Base-by-base conservation (phyloP, 1,139 yeast species). In the Geotrichum australiense region DNA sequence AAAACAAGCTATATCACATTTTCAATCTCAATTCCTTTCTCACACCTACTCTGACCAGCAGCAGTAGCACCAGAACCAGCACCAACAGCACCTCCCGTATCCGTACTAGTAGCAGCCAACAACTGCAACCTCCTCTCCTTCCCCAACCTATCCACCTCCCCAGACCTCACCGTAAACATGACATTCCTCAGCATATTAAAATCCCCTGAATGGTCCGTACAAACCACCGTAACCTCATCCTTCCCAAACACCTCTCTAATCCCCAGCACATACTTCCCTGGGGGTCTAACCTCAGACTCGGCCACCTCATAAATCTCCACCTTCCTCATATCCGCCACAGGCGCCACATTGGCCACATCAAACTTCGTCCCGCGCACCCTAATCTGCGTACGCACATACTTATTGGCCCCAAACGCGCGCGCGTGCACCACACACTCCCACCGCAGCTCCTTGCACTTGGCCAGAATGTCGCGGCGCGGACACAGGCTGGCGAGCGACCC, bases 401-500 rank as follows among this genome's bases (percentile, higher is more conserved):
- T n/a, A n/a, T n/a, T n/a, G n/a, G n/a, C n/a, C n/a, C n/a, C n/a
- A n/a, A n/a, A n/a, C n/a, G n/a, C n/a, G n/a, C n/a, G n/a, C n/a
- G n/a, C n/a, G n/a, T n/a, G 18, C 19, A 29, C 32, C 7, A 8
- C 8, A 15, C 32, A 29, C 32, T 5, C 18, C 32, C 32, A 29
- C 14, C 18, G 8, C 5, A 29, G 6, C 32, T 29, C 20, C 6
- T 19, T 14, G 11, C 18, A 21, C 8, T 21, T 21, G 4, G 11
- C 20, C 32, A 34, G 18, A 23, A 34, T 34, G n/a, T 34, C 37
- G 21, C 37, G 37, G 23, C 37, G 37, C 14, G 37, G 43, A 35
- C 49, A 47, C 26, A 52, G 25, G 4, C 37, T 35, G 11, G 38
- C 43, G 14, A 52, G 35, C 21, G 48, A 43, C 2, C 41, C 35